Conservation (phyloP, 192 early-diverging fungal species). For the Coemansia sp. region DNA sequence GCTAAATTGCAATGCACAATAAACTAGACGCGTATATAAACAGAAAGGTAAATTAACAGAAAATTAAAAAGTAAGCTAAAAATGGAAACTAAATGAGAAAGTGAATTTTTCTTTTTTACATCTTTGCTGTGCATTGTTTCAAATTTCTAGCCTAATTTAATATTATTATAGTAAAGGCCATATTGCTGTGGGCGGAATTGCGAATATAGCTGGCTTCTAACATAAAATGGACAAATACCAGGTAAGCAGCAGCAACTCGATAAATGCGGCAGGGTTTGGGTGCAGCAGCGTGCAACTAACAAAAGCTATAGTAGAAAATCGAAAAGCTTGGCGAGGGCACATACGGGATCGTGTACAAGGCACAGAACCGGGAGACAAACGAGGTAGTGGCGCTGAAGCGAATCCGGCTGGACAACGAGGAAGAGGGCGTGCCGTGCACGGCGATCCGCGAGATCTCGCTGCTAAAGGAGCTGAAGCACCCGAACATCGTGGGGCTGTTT, state of each 20-base stretch:
- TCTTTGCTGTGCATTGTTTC: background rate
- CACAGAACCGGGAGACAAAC: slow-evolving; percentile 89
- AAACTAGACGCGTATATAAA: too few relatives aligned
- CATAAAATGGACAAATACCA: slow-evolving; percentile 64
- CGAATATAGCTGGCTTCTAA: background rate
- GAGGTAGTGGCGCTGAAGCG: slow-evolving; percentile 98
- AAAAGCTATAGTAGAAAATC: slow-evolving; percentile 70
- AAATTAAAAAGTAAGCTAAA: background rate
- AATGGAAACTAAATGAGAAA: background rate
- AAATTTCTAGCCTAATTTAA: background rate
- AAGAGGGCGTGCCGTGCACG: slow-evolving; percentile 77
- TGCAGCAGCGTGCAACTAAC: too few relatives aligned
- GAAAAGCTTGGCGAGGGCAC: slow-evolving; percentile 98
- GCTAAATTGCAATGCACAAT: too few relatives aligned
- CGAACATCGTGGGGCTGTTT: slow-evolving; percentile 77
- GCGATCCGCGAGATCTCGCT: slow-evolving; percentile 82
- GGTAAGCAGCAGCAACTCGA: slow-evolving; percentile 24
- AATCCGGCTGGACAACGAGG: slow-evolving; percentile 85
- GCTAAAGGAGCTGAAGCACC: slow-evolving; percentile 78
- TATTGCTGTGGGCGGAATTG: too few relatives aligned
- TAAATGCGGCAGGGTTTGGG: too few relatives aligned
- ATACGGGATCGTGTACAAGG: slow-evolving; percentile 99
- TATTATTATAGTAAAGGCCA: background rate
- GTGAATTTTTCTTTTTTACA: background rate
- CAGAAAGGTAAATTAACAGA: too few relatives aligned